Conservation (phyloP, 257 asterid species). For the Perilla frutescens region DNA sequence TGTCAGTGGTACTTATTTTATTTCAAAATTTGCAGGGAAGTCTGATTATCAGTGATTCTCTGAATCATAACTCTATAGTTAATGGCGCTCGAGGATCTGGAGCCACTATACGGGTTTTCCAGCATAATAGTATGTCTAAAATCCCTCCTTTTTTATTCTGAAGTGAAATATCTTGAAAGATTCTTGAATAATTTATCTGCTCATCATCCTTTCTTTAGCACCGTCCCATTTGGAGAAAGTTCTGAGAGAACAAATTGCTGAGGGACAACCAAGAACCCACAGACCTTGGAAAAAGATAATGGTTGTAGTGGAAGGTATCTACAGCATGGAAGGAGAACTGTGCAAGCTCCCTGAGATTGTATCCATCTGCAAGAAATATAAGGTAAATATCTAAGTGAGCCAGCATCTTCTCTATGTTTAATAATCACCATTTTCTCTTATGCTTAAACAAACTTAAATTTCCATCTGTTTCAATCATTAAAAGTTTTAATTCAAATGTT, state of each 20-base stretch:
- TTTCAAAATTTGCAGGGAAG: slow-evolving; percentile 68
- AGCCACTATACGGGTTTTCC: slow-evolving; percentile 93
- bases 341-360: slow-evolving; percentile 98
- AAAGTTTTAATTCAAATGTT: slow-evolving; percentile 19
- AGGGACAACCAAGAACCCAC: slow-evolving; percentile 97
- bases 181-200: slow-evolving; percentile 1
- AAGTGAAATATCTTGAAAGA: slow-evolving; percentile 10
- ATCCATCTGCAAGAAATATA: slow-evolving; percentile 93
- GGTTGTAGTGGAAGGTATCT: slow-evolving; percentile 98
- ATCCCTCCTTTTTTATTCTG: slow-evolving; percentile 16
- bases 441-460: neutral
- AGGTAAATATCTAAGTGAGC: slow-evolving; percentile 54
- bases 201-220: slow-evolving; percentile 54
- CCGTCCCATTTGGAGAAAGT: slow-evolving; percentile 94
- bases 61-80: slow-evolving; percentile 96
- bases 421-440: slow-evolving; percentile 15
- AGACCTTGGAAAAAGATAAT: slow-evolving; percentile 98
- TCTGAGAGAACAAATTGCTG: slow-evolving; percentile 88
- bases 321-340: slow-evolving; percentile 99
- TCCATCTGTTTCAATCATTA: neutral
- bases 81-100: slow-evolving; percentile 99
- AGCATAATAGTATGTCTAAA: slow-evolving; percentile 81
- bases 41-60: slow-evolving; percentile 91
- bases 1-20: slow-evolving; percentile 29
- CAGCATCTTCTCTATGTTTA: slow-evolving; percentile 29